Percentiles rank a stretch among this genome's conserved stretches.
phyloP scores from a whole-genome alignment of 768 basidiomycete genomes.

The Paxillus ammoniavirescens region DNA sequence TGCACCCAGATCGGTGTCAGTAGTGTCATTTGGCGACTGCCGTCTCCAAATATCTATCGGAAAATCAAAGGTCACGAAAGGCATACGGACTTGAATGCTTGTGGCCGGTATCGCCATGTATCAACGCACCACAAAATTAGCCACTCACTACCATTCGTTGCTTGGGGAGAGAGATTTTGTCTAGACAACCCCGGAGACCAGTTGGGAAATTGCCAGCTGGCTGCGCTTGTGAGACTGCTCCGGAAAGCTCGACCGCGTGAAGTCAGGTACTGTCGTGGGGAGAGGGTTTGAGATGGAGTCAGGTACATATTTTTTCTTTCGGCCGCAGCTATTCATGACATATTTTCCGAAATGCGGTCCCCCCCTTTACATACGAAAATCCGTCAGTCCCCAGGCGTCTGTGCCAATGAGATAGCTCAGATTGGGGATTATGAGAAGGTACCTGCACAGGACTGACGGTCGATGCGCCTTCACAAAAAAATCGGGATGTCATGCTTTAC shows the following conservation, averaged over 20 bases:
- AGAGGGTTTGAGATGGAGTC: neutral
- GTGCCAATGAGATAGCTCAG: too few relatives aligned
- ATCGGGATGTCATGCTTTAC: too few relatives aligned
- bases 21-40: neutral
- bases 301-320: neutral
- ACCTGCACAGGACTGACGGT: too few relatives aligned
- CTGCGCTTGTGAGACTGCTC: neutral
- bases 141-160: conserved; percentile 2
- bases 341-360: too few relatives aligned
- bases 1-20: conserved; percentile 1
- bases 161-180: conserved; percentile 7
- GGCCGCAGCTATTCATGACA: neutral
- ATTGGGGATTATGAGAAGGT: too few relatives aligned
- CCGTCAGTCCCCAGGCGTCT: too few relatives aligned
- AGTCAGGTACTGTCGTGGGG: conserved; percentile 1
- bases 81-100: too few relatives aligned
- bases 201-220: conserved; percentile 4
- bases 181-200: conserved; percentile 7
- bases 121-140: conserved; percentile 6
- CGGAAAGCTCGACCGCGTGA: conserved; percentile 1
- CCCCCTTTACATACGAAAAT: too few relatives aligned
- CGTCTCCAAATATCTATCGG: neutral
- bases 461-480: too few relatives aligned
- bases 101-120: conserved; percentile 2
- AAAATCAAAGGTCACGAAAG: neutral